These are phyloP conservation scores for Metarhizium album DNA, from an alignment of 2,329 filamentous ascomycete genomes.

Conservation along the genomic window DNA sequence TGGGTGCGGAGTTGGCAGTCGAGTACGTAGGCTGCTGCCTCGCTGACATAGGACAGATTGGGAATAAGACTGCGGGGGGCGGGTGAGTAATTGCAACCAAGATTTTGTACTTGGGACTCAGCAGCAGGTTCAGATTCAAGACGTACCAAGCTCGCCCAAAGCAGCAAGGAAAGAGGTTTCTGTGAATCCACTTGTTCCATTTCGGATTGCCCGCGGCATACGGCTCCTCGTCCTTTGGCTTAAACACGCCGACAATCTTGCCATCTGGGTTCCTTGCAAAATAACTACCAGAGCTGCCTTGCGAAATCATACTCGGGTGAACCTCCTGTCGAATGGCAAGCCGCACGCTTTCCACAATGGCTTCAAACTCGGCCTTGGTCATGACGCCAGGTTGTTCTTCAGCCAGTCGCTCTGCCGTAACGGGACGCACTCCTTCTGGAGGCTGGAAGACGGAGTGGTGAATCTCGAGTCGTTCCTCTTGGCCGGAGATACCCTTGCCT, in stretches of 20 bases:
- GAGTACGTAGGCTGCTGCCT: slow-evolving; percentile 91
- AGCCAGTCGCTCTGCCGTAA: slow-evolving; percentile 64
- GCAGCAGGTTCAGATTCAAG: not conserved
- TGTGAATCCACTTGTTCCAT: slow-evolving; percentile 99
- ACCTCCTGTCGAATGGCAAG: slow-evolving; percentile 80
- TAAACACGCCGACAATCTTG: slow-evolving; percentile 95
- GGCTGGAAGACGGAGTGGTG: slow-evolving; percentile 95
- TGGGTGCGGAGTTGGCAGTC: slow-evolving; percentile 83
- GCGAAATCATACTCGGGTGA: slow-evolving; percentile 91
- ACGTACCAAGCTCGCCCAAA: slow-evolving; percentile 79
- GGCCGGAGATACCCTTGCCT: slow-evolving; percentile 58
- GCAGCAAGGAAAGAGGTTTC: slow-evolving; percentile 94
- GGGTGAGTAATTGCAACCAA: not conserved
- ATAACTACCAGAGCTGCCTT: slow-evolving; percentile 96
- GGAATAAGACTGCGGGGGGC: slow-evolving; percentile 59
- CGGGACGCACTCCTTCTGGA: slow-evolving; percentile 75
- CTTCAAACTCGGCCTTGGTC: slow-evolving; percentile 74
- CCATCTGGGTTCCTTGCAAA: slow-evolving; percentile 87
- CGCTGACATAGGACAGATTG: slow-evolving; percentile 94
- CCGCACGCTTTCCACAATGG: slow-evolving; percentile 81
- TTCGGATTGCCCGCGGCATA: slow-evolving; percentile 96
- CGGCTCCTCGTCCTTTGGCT: slow-evolving; percentile 97
- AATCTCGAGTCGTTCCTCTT: slow-evolving; percentile 86
- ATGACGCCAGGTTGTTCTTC: slow-evolving; percentile 53
- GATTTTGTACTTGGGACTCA: not conserved